phyloP scores from a whole-genome alignment of 1,284 basidiomycete genomes.

The Cystobasidiaceae sp. region DNA sequence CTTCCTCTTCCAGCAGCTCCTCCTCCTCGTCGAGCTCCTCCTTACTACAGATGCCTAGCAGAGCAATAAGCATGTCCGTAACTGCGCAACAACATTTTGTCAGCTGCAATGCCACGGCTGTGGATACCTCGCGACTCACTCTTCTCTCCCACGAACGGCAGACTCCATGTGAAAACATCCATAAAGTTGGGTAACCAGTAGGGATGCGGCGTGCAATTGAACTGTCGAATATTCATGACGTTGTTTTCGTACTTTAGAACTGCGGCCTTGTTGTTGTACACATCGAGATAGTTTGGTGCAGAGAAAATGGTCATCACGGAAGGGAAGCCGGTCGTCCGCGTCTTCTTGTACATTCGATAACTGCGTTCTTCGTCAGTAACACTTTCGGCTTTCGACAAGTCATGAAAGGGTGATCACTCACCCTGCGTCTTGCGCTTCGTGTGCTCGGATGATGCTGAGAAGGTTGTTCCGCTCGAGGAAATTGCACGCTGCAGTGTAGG shows the following conservation, averaged over 20 bases:
- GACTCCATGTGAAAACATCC: conserved; percentile 98
- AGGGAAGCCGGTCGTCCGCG: conserved; percentile 80
- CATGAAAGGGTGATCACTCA: conserved; percentile 49
- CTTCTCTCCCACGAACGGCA: conserved; percentile 97
- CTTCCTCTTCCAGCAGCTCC: conserved; percentile 52
- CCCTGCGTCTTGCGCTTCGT: conserved; percentile 93
- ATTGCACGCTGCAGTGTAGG: conserved; percentile 87
- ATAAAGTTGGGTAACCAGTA: conserved; percentile 99
- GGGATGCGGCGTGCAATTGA: conserved; percentile 91
- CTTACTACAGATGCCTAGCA: conserved; percentile 87
- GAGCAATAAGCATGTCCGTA: conserved; percentile 92
- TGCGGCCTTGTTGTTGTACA: conserved; percentile 94
- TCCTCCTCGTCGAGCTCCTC: conserved; percentile 87
- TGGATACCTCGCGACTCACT: conserved; percentile 54
- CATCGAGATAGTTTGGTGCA: conserved; percentile 90
- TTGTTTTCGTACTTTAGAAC: conserved; percentile 96
- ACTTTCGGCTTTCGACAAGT: background rate
- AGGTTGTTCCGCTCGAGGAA: conserved; percentile 91
- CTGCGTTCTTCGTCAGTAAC: conserved; percentile 50
- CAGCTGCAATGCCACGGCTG: background rate
- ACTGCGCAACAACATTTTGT: conserved; percentile 57
- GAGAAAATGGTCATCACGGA: conserved; percentile 97
- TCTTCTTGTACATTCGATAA: conserved; percentile 96
- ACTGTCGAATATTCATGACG: conserved; percentile 90
- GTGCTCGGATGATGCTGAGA: conserved; percentile 88